These are phyloP conservation scores for Excoecaria cochinchinensis DNA, from an alignment of 345 rosid genomes.

Conservation along the genomic window DNA sequence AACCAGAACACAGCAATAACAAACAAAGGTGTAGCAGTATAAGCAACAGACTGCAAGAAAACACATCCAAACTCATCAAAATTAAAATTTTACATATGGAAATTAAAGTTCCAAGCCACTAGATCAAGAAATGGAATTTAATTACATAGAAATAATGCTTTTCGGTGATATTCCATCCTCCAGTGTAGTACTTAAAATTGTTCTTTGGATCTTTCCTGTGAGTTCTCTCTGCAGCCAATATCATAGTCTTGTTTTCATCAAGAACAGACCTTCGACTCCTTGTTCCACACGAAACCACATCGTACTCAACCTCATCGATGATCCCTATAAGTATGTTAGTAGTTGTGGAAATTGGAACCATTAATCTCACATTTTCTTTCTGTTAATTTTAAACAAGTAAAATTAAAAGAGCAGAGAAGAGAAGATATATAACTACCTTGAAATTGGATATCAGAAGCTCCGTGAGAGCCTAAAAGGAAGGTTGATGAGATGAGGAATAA, in stretches of 20 bases:
- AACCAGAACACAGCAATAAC: slow-evolving; percentile 22
- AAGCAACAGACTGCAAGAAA: slow-evolving; percentile 27
- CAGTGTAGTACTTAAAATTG: slow-evolving; percentile 25
- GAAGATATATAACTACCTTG: not conserved
- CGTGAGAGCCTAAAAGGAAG: not conserved
- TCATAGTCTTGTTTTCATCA: slow-evolving; percentile 15
- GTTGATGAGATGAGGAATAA: slow-evolving; percentile 5
- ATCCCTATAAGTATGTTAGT: not conserved
- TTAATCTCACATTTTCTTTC: no score
- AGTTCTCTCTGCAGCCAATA: slow-evolving; percentile 30
- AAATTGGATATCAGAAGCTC: not conserved
- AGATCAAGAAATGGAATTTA: no score
- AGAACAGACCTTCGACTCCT: slow-evolving; percentile 14
- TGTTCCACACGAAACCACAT: slow-evolving; percentile 2
- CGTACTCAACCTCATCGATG: not conserved
- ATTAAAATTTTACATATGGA: not conserved
- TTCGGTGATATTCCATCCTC: slow-evolving; percentile 31
- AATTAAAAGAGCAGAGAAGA: not conserved
- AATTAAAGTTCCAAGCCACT: no score
- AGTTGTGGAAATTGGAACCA: not conserved
- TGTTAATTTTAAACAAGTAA: not conserved
- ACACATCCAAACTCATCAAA: not conserved
- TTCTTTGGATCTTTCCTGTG: slow-evolving; percentile 23
- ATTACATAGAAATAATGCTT: slow-evolving; percentile 17
- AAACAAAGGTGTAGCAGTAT: slow-evolving; percentile 19